phyloP scores from a whole-genome alignment of 176 grass and related monocot species.

The Oropetium thomaeum region DNA sequence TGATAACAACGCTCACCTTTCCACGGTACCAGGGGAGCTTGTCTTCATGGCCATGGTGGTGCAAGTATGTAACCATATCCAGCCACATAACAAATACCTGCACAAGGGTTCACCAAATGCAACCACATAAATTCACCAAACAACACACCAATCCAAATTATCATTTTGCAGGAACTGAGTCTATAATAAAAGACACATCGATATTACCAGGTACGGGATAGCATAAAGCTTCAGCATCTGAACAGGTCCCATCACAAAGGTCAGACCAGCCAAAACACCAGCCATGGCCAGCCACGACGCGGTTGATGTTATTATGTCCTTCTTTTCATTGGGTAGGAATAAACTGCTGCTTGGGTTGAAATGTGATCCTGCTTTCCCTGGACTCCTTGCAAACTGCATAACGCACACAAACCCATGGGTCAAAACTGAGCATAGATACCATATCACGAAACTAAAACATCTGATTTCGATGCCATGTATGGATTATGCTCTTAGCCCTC shows the following conservation, averaged over 20 bases:
- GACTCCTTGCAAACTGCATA: slow-evolving; percentile 66
- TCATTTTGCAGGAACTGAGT: not conserved
- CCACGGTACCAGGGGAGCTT: slow-evolving; percentile 97
- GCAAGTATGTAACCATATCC: slow-evolving; percentile 94
- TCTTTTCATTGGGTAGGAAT: slow-evolving; percentile 84
- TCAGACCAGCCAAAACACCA: slow-evolving; percentile 60
- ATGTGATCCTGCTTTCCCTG: slow-evolving; percentile 80
- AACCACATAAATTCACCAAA: slow-evolving; percentile 26
- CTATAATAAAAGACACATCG: not conserved
- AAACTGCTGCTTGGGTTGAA: slow-evolving; percentile 71
- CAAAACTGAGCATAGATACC: slow-evolving; percentile 13
- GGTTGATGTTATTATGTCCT: slow-evolving; percentile 78
- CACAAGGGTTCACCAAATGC: slow-evolving; percentile 32
- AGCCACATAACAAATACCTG: slow-evolving; percentile 94
- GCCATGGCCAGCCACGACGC: slow-evolving; percentile 73
- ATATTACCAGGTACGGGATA: slow-evolving; percentile 67
- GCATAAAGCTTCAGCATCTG: slow-evolving; percentile 82
- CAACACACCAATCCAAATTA: not conserved
- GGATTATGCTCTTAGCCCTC: slow-evolving; percentile 12
- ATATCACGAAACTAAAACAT: slow-evolving; percentile 11
- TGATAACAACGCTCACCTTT: slow-evolving; percentile 56
- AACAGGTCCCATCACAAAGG: slow-evolving; percentile 69
- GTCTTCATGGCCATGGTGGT: slow-evolving; percentile 90
- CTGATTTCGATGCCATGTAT: not conserved
- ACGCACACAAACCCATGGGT: not conserved